Percentiles rank a stretch among this genome's conserved stretches.
These are phyloP conservation scores for Begonia masoniana DNA, from an alignment of 306 rosid species.

Conservation along the genomic window DNA sequence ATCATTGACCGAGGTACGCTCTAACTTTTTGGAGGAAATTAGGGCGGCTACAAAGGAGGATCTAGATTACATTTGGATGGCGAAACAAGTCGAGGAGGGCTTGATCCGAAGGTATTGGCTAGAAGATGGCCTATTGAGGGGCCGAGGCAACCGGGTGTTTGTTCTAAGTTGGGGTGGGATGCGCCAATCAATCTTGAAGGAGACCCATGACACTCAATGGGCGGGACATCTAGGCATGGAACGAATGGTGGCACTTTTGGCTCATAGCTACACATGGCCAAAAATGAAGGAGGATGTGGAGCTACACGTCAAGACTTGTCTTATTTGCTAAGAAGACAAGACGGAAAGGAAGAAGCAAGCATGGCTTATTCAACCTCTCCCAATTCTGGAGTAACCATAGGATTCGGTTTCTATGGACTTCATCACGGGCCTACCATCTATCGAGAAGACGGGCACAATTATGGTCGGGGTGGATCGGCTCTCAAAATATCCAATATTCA, in stretches of 20 bases:
- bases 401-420: not conserved
- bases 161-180: not conserved
- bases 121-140: not conserved
- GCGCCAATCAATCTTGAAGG: not conserved
- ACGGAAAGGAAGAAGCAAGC: not conserved
- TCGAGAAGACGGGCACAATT: not conserved
- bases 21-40: not conserved
- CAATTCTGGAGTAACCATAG: not conserved
- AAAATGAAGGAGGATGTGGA: not conserved
- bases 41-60: not conserved
- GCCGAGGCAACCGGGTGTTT: not conserved
- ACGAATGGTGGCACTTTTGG: not conserved
- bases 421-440: not conserved
- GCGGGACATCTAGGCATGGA: not conserved
- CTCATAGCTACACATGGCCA: not conserved
- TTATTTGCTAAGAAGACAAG: not conserved
- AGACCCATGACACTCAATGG: not conserved
- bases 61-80: not conserved
- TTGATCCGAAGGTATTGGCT: not conserved
- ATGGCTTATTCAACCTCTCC: not conserved
- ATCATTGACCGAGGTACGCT: not conserved
- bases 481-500: not conserved
- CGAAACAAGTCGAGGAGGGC: not conserved
- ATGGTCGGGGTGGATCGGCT: slow-evolving; percentile 1
- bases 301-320: not conserved